These are phyloP conservation scores for Aschersonia sp. DNA, from an alignment of 2,329 filamentous ascomycete species.

Conservation along the genomic window DNA sequence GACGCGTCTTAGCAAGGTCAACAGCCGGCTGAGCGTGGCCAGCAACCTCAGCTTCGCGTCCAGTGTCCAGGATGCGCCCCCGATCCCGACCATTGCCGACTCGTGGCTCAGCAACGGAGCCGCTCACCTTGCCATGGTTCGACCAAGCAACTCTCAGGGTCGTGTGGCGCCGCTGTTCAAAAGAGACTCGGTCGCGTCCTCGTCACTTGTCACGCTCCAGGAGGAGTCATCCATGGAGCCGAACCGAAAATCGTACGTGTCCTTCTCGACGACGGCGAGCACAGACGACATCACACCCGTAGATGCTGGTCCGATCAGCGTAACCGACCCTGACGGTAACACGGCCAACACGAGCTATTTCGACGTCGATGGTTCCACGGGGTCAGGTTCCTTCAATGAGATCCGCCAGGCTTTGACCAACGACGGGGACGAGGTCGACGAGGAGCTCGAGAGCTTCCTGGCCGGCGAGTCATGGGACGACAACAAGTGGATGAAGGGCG, in stretches of 20 bases:
- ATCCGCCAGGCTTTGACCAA: constrained; percentile 74
- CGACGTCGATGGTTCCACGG: constrained; percentile 63
- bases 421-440: constrained; percentile 83
- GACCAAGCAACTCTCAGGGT: constrained; percentile 34
- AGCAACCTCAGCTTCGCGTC: constrained; percentile 90
- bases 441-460: constrained; percentile 79
- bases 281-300: constrained; percentile 43
- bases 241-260: constrained; percentile 93
- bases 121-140: constrained; percentile 22
- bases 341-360: constrained; percentile 65
- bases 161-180: constrained; percentile 31
- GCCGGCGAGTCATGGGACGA: constrained; percentile 91
- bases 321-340: constrained; percentile 67
- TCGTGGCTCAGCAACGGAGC: constrained; percentile 61
- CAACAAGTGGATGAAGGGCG: constrained; percentile 98
- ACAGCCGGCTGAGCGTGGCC: constrained; percentile 83
- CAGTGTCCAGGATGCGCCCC: constrained; percentile 82
- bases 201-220: constrained; percentile 75
- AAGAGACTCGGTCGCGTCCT: constrained; percentile 80
- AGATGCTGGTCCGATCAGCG: constrained; percentile 40
- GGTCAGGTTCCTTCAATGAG: constrained; percentile 64
- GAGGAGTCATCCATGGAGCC: constrained; percentile 81
- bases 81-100: constrained; percentile 90
- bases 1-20: constrained; percentile 79
- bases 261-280: constrained; percentile 53